Percentiles rank a stretch among this genome's conserved stretches.
phyloP scores from a whole-genome alignment of 768 basidiomycete genomes.

The Rhodotorula diobovata region DNA sequence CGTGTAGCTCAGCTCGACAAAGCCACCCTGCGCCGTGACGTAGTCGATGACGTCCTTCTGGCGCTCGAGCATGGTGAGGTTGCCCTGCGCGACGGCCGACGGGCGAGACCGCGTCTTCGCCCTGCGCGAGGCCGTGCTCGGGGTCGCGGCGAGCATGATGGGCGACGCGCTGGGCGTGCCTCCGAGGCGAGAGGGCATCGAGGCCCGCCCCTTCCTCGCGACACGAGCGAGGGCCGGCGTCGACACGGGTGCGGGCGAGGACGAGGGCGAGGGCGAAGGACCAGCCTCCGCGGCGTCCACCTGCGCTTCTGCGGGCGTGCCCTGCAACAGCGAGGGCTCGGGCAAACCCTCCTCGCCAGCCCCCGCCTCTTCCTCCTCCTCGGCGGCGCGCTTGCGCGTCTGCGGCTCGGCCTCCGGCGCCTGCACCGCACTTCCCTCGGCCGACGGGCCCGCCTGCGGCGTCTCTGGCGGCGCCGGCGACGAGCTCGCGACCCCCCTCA shows the following conservation, averaged over 20 bases:
- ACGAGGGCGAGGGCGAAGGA: background rate
- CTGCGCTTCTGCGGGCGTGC: too few relatives aligned
- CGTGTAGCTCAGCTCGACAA: conserved; percentile 58
- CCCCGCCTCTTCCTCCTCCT: too few relatives aligned
- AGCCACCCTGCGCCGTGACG: conserved; percentile 63
- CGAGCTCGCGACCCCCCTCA: background rate
- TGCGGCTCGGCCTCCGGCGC: too few relatives aligned
- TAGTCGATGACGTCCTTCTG: conserved; percentile 73
- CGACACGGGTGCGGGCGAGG: too few relatives aligned
- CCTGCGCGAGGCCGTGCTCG: background rate
- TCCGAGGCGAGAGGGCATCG: too few relatives aligned
- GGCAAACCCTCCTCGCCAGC: too few relatives aligned
- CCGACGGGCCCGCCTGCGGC: background rate
- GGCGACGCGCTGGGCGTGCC: background rate
- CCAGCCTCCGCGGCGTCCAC: too few relatives aligned
- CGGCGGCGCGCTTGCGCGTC: too few relatives aligned
- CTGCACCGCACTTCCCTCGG: too few relatives aligned
- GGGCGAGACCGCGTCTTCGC: background rate
- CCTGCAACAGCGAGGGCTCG: too few relatives aligned
- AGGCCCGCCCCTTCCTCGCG: background rate
- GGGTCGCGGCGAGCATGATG: too few relatives aligned
- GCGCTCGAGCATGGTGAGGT: conserved; percentile 70
- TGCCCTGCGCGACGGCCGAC: conserved; percentile 44
- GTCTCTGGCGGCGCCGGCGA: background rate
- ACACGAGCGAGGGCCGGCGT: background rate